A percentile compares a stretch with the other conserved stretches of the same genome.
These are phyloP conservation scores for Nectriaceae sp. DNA, from an alignment of 2,329 filamentous ascomycete species.

Conservation along the genomic window DNA sequence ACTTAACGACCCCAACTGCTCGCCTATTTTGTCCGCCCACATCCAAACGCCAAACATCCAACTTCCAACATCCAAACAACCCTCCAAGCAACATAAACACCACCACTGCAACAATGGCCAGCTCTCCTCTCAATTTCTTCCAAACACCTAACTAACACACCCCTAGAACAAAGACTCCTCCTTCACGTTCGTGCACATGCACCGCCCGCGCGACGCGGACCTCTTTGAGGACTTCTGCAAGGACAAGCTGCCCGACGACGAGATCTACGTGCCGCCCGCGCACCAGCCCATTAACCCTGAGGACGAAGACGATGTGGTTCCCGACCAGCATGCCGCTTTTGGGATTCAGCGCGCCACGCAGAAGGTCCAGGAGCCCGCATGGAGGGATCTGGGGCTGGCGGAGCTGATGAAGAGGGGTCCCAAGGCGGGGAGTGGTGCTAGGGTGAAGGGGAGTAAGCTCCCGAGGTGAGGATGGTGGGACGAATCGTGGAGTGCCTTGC, in stretches of 20 bases:
- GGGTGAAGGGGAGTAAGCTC: conserved; percentile 18
- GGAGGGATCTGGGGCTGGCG: conserved; percentile 76
- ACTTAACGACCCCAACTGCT: too few relatives aligned
- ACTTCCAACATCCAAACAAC: neutral
- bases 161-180: conserved; percentile 70
- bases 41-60: too few relatives aligned
- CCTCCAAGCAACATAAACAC: neutral
- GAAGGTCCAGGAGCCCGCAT: conserved; percentile 68
- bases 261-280: conserved; percentile 78
- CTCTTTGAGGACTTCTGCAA: conserved; percentile 77
- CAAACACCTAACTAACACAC: neutral
- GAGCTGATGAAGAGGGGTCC: conserved; percentile 69
- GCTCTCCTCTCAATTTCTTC: too few relatives aligned
- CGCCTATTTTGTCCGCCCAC: too few relatives aligned
- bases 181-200: conserved; percentile 77
- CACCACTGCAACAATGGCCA: neutral
- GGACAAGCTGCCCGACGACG: conserved; percentile 71
- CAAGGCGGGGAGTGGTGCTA: conserved; percentile 21
- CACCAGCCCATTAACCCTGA: conserved; percentile 84
- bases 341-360: conserved; percentile 82
- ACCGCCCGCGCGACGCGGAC: conserved; percentile 70
- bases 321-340: conserved; percentile 85
- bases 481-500: too few relatives aligned
- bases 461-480: conserved; percentile 15
- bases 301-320: conserved; percentile 86